phyloP scores from a whole-genome alignment of 1,139 yeast species.

The Pichia terricola region DNA sequence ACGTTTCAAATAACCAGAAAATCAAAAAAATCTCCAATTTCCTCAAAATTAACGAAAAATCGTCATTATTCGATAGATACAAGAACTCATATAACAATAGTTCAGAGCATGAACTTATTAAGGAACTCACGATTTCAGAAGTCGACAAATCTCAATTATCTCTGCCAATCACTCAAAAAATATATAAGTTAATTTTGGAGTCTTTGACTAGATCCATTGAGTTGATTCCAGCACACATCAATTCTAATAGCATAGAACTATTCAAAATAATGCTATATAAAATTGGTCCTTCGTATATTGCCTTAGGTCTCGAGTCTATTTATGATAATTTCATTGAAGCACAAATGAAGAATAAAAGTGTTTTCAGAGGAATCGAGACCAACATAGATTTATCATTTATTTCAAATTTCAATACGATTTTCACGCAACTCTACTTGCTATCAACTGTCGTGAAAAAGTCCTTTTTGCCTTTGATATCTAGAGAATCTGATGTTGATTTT shows the following conservation, averaged over 20 bases:
- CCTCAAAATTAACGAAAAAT: constrained; percentile 33
- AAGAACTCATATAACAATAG: constrained; percentile 4
- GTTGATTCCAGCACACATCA: constrained; percentile 53
- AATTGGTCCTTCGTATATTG: constrained; percentile 66
- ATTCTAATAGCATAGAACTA: constrained; percentile 56
- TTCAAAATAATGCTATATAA: constrained; percentile 60
- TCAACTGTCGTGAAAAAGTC: constrained; percentile 67
- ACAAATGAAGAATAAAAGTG: constrained; percentile 18
- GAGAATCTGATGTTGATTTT: constrained; percentile 26
- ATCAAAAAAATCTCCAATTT: constrained; percentile 23
- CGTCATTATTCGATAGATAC: constrained; percentile 25
- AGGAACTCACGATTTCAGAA: background rate
- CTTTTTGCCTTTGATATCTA: constrained; percentile 55
- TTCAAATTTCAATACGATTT: constrained; percentile 42
- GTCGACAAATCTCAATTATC: constrained; percentile 18
- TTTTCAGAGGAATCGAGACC: constrained; percentile 22
- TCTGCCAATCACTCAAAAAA: constrained; percentile 46
- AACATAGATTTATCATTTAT: constrained; percentile 39
- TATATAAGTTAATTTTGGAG: constrained; percentile 69
- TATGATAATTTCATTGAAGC: constrained; percentile 32
- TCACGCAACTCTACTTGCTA: constrained; percentile 55
- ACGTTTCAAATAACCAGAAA: constrained; percentile 15
- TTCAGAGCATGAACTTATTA: background rate
- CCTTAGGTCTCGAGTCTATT: constrained; percentile 65
- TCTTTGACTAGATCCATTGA: constrained; percentile 73